Percentiles rank a stretch among this genome's conserved stretches.
Evolutionary conservation across 2,329 filamentous ascomycete genomes (phyloP).

Genomic region (Penicillium sp.): DNA sequence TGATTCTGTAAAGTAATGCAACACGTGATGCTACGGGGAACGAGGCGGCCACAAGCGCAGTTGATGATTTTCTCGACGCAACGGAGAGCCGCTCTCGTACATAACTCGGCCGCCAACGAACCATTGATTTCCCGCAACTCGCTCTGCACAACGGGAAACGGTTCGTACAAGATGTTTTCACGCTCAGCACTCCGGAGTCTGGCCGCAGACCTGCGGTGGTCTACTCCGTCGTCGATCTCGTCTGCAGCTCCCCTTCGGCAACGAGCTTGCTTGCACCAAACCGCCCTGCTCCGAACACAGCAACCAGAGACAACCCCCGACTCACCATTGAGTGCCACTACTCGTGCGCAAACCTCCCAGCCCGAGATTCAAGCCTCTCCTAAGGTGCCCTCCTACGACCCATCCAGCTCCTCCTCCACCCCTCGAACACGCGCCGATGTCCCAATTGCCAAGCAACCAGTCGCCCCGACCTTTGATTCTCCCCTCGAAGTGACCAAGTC

Average conservation of each 20-base stretch:
- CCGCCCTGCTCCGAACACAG: conserved; percentile 28
- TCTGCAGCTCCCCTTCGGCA: conserved; percentile 30
- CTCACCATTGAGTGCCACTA: conserved; percentile 30
- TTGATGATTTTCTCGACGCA: conserved; percentile 39
- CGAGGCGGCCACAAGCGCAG: conserved; percentile 33
- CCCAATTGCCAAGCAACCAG: conserved; percentile 36
- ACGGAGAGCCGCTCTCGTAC: conserved; percentile 16
- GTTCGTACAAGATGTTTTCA: conserved; percentile 37
- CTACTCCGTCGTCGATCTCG: conserved; percentile 25
- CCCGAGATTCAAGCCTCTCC: conserved; percentile 15
- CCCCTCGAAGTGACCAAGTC: conserved; percentile 47
- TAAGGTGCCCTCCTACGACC: conserved; percentile 12
- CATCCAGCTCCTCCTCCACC: conserved; percentile 14
- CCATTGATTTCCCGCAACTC: conserved; percentile 16
- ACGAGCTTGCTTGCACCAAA: conserved; percentile 48
- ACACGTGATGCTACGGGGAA: conserved; percentile 35
- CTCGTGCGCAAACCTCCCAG: conserved; percentile 30
- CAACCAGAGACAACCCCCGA: conserved; percentile 32
- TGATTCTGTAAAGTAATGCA: not conserved
- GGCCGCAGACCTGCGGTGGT: conserved; percentile 31
- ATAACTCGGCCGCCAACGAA: conserved; percentile 12
- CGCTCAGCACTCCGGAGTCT: conserved; percentile 37
- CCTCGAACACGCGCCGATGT: conserved; percentile 30
- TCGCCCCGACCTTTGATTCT: conserved; percentile 39
- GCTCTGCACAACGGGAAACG: conserved; percentile 13